Percentiles rank a stretch among this genome's conserved stretches.
These are phyloP conservation scores for Soucietia sequanensis DNA, from an alignment of 805 yeast genomes.

Conservation along the genomic window DNA sequence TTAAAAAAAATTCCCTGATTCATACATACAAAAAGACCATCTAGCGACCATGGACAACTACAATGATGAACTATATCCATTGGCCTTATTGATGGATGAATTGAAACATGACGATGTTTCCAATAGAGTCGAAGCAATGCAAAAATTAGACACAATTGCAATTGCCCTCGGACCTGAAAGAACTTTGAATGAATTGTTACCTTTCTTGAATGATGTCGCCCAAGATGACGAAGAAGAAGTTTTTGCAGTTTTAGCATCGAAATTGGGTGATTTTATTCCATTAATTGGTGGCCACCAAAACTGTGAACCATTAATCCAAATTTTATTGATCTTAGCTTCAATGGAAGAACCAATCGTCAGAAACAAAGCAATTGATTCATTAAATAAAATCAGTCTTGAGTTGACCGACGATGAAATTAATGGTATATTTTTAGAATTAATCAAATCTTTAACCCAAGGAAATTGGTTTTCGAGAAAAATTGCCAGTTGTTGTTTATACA, in stretches of 20 bases:
- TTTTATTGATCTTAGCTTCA: constrained; percentile 80
- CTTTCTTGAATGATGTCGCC: constrained; percentile 84
- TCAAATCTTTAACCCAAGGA: constrained; percentile 75
- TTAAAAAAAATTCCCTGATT: too few relatives aligned
- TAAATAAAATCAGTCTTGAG: constrained; percentile 66
- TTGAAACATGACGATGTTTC: constrained; percentile 94
- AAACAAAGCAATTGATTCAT: constrained; percentile 87
- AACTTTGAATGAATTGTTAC: constrained; percentile 83
- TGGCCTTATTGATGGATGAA: constrained; percentile 96
- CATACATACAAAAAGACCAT: too few relatives aligned
- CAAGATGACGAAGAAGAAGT: constrained; percentile 99
- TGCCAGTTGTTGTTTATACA: constrained; percentile 86
- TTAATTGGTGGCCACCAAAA: constrained; percentile 74
- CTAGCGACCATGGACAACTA: constrained; percentile 32
- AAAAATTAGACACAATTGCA: constrained; percentile 89
- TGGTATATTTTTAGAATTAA: constrained; percentile 68
- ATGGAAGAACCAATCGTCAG: constrained; percentile 96
- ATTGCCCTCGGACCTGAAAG: constrained; percentile 93
- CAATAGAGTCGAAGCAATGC: constrained; percentile 92
- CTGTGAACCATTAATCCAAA: constrained; percentile 54
- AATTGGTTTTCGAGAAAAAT: constrained; percentile 95
- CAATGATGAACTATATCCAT: constrained; percentile 77
- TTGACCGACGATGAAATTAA: constrained; percentile 63
- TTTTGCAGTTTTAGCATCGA: constrained; percentile 87
- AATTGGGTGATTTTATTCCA: constrained; percentile 84